Base-by-base conservation (phyloP, 352 stramenopile genomes). In the Phytophthora hybrid region DNA sequence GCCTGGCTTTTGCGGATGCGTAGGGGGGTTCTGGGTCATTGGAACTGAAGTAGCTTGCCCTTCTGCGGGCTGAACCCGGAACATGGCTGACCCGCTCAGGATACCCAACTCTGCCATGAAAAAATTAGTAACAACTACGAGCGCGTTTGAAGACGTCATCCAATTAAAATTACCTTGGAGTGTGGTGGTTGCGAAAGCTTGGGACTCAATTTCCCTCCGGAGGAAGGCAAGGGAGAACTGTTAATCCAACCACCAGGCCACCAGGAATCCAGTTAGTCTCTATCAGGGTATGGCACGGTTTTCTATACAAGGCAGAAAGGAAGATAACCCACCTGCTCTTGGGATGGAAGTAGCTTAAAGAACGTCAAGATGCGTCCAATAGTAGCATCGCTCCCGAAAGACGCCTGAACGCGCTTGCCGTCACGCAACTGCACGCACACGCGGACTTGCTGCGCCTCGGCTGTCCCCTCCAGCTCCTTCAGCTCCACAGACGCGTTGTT, bases 201-300 rank as follows among this genome's bases (percentile, higher is more conserved):
- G 61, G 18, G 59, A 73, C 9, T 69, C 32, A 44, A 97, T 91
- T 66, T 96, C 88, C 1, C 83, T 81, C 37, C 91, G 90, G 74
- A 97, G 72, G 54, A 92, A 97, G 47, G 78, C 90, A n/a, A 97
- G 68, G 11, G 80, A 85, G 72, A 96, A 94, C 86, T 93, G 54
- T 10, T 31, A 71, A 56, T 5, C 4, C 14, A 16, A 57, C 47
- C 3, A 54, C 13, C 44, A 63, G 4, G 4, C 39, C 19, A 51
- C 29, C 44, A 63, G 9, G 7, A 54, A 19, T 34, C 37, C 49
- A 53, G 23, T 69, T 41, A 76, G 41, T 74, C 58, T 58, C 18
- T 13, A 34, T 11, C 56, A 19, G 52, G 14, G 52, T 6, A 21
- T 6, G 14, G 2, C 44, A 37, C 26, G 13, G 16, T 31, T 31